Evolutionary conservation across 164 flowering plant species (phyloP), one percentile per base, ranked within the genome.

Genomic region (Stephania japonica): DNA sequence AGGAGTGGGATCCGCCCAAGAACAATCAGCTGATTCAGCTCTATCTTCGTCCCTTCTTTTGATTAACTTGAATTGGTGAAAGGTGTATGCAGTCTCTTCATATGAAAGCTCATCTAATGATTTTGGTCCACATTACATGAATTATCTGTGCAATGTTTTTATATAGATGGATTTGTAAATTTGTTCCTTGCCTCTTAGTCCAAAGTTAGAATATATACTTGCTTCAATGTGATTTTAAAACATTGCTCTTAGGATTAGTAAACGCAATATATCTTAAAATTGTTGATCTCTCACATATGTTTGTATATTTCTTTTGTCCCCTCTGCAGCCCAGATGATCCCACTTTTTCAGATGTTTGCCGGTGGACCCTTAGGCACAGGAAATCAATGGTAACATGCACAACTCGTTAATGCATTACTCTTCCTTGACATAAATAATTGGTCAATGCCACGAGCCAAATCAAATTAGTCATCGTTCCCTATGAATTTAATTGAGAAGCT

Each of bases 351-450:
- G 89, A 84, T 91, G 99, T 95, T 93, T 81, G 96, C 98, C 75
- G 99, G 99, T 63, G 99, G 98, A 78, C 97, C 98, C 74, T 69
- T 95, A 79, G 98, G 98, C 78, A 84, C 87, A 70, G 99, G 99
- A 77, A 85, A 83, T 72, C 98, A 95, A 85, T 95, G 99, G 98
- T 92, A 86, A 41, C 23, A 21, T 56, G n/a, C 21, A 18, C 18
- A 56, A 56, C 3, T 56, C 63, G 23, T 56, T 32, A 32, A 32
- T 32, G n/a, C n/a, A 0, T 18, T 16, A 6, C 63, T 7, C 18
- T 56, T 19, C 53, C 16, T 47, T 56, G 24, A 26, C 27, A 64
- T 16, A 0, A 64, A 10, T 23, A 14, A 23, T 25, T 11, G 67
- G 67, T 64, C 43, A 41, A 67, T 27, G 23, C 12, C n/a, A 24